phyloP scores from a whole-genome alignment of 768 basidiomycete species.

The Polyporus arcularius region DNA sequence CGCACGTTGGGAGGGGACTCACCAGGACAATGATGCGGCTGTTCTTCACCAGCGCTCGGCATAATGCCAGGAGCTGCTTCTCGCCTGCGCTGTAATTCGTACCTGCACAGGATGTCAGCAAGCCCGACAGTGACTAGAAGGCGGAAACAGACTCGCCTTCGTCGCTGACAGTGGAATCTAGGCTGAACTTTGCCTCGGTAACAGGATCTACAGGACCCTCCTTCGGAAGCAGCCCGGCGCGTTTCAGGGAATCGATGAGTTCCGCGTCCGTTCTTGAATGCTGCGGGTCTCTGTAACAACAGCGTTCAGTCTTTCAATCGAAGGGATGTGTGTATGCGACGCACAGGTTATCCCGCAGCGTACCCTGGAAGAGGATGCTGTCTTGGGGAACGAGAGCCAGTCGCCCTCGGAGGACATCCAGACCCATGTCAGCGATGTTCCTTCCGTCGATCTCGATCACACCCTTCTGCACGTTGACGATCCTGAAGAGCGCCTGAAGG shows the following conservation, averaged over 20 bases:
- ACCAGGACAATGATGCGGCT: slow-evolving; percentile 76
- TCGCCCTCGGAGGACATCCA: slow-evolving; percentile 53
- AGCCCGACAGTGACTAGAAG: neutral
- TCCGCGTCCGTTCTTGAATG: slow-evolving; percentile 51
- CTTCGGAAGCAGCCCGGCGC: slow-evolving; percentile 61
- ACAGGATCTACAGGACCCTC: slow-evolving; percentile 45
- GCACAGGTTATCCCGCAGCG: slow-evolving; percentile 69
- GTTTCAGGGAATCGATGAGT: slow-evolving; percentile 57
- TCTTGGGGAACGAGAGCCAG: slow-evolving; percentile 73
- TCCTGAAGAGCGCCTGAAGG: slow-evolving; percentile 38
- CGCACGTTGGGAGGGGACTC: slow-evolving; percentile 13
- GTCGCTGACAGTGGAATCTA: slow-evolving; percentile 60
- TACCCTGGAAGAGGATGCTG: slow-evolving; percentile 77
- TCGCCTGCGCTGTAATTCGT: slow-evolving; percentile 68
- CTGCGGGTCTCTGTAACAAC: slow-evolving; percentile 58
- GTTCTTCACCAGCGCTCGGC: slow-evolving; percentile 70
- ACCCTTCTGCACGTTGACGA: slow-evolving; percentile 61
- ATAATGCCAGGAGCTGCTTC: slow-evolving; percentile 83
- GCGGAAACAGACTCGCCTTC: slow-evolving; percentile 44
- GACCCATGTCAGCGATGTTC: slow-evolving; percentile 53
- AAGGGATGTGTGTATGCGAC: slow-evolving; percentile 17
- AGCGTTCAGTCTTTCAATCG: slow-evolving; percentile 54
- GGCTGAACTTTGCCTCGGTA: slow-evolving; percentile 64
- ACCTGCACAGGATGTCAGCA: slow-evolving; percentile 33
- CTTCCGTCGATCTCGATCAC: slow-evolving; percentile 57